Evolutionary conservation across 495 filamentous ascomycete species (phyloP).

Genomic region (Astrothelium subdiscretum): DNA sequence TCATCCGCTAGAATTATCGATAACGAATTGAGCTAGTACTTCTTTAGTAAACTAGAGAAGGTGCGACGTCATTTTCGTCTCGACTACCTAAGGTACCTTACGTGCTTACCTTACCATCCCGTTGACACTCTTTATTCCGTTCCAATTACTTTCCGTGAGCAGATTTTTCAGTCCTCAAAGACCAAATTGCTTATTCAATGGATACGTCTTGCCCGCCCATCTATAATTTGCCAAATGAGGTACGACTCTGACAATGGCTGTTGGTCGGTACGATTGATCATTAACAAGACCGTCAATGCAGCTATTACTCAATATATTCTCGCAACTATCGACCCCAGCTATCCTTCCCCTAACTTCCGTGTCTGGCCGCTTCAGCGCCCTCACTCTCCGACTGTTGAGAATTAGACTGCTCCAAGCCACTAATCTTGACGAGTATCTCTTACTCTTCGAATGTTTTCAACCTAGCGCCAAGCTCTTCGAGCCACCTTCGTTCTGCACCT

Average conservation of each 20-base stretch:
- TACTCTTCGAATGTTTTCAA: slow-evolving; percentile 70
- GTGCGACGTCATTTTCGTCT: not conserved
- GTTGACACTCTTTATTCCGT: no score
- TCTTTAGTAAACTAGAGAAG: not conserved
- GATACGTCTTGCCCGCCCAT: slow-evolving; percentile 13
- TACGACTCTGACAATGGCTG: slow-evolving; percentile 12
- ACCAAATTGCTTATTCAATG: no score
- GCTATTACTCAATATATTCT: slow-evolving; percentile 58
- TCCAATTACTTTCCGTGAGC: no score
- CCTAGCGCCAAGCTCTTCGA: slow-evolving; percentile 56
- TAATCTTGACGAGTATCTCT: slow-evolving; percentile 44
- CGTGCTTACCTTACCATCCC: not conserved
- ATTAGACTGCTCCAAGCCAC: slow-evolving; percentile 48
- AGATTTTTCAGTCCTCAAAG: no score
- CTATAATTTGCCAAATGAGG: slow-evolving; percentile 42
- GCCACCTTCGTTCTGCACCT: slow-evolving; percentile 57
- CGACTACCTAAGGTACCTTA: no score
- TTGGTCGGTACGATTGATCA: not conserved
- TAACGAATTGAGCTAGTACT: not conserved
- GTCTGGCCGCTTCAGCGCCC: slow-evolving; percentile 53
- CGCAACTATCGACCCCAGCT: slow-evolving; percentile 42
- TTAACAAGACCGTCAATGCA: slow-evolving; percentile 21
- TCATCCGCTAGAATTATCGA: no score
- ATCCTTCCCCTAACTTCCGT: slow-evolving; percentile 51
- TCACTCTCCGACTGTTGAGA: slow-evolving; percentile 57